These are phyloP conservation scores for Rhizophagus clarus DNA, from an alignment of 192 early-diverging fungal genomes.

Conservation along the genomic window DNA sequence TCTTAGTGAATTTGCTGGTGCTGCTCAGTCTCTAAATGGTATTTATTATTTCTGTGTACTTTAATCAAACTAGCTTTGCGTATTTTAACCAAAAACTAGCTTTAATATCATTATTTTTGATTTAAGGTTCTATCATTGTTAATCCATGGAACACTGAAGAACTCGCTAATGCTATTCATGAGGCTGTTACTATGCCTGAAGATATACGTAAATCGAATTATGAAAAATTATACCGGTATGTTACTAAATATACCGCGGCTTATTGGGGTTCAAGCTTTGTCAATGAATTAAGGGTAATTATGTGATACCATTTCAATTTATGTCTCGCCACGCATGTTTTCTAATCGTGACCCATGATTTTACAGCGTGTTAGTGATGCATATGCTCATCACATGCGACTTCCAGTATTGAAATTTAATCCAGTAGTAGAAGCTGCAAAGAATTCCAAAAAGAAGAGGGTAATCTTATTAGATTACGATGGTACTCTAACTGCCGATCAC, in stretches of 20 bases:
- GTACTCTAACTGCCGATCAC: slow-evolving; percentile 85
- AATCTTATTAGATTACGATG: slow-evolving; percentile 95
- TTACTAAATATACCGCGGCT: slow-evolving; percentile 95
- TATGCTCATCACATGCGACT: slow-evolving; percentile 64
- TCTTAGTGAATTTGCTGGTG: slow-evolving; percentile 97
- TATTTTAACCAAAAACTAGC: not conserved
- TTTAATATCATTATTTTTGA: not conserved
- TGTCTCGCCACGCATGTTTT: not conserved
- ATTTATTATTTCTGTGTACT: slow-evolving; percentile 18
- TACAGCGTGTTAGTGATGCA: slow-evolving; percentile 52
- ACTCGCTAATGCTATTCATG: slow-evolving; percentile 82
- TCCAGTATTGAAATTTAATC: slow-evolving; percentile 56
- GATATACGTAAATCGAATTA: slow-evolving; percentile 80
- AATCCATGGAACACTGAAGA: slow-evolving; percentile 99
- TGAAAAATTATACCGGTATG: slow-evolving; percentile 91
- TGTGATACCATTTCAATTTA: not conserved
- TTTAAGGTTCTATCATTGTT: slow-evolving; percentile 86
- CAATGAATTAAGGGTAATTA: slow-evolving; percentile 72
- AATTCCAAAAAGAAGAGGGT: slow-evolving; percentile 71
- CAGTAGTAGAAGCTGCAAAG: slow-evolving; percentile 57
- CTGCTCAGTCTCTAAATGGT: slow-evolving; percentile 97
- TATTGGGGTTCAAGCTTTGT: slow-evolving; percentile 98
- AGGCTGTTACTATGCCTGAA: slow-evolving; percentile 92
- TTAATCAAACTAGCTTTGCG: not conserved
- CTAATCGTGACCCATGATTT: not conserved